Base-by-base conservation (phyloP, 495 filamentous ascomycete species). In the Lasiosphaeris hirsuta region DNA sequence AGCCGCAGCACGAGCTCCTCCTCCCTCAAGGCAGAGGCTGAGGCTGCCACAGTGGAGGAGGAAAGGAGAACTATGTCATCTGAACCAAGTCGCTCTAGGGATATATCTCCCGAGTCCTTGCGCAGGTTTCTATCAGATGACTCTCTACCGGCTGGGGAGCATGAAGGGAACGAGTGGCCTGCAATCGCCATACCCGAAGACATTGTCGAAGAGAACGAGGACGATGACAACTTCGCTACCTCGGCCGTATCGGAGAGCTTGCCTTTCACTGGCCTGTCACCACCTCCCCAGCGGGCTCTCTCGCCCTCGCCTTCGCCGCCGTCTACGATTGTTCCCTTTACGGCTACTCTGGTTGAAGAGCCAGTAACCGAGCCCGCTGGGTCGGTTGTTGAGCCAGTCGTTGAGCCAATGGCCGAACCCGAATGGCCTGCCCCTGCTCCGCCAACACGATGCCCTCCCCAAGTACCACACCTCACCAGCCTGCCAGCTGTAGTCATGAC, bases 161-260 rank as follows among this genome's bases (percentile, higher is more conserved):
- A 43, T 13, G 45, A 48, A 43, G 54, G 40, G 15, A 52, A 44
- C 41, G 60, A 64, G 10, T 45, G 56, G n/a, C 62, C 68, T 1
- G 47, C 66, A 4, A 61, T 75, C 35, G 51, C 59, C 45, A 81
- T 81, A 33, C 76, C 78, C 0, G 78, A 81, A 41, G 78, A 82
- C 49, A 81, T 83, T 38, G 71, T 67, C 38, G 79, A 81, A 45
- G 79, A 82, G 45, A 70, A 68, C 54, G 78, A 80, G 51, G 79
- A 83, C 48, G 79, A 82, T 47, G 78, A 80, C 53, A 80, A 81
- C 64, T 81, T 82, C 50, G 80, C 78, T 18, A 79, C 74, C 8
- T 72, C 75, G 1, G 72, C 74, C n/a, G 65, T 69, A 30, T 75
- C 74, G 14, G 78, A 77, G 49, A 69, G 53, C 35, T 61, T 74